Evolutionary conservation across 129 eudicot species (phyloP).

Genomic region (Gnaphalium uliginosum): DNA sequence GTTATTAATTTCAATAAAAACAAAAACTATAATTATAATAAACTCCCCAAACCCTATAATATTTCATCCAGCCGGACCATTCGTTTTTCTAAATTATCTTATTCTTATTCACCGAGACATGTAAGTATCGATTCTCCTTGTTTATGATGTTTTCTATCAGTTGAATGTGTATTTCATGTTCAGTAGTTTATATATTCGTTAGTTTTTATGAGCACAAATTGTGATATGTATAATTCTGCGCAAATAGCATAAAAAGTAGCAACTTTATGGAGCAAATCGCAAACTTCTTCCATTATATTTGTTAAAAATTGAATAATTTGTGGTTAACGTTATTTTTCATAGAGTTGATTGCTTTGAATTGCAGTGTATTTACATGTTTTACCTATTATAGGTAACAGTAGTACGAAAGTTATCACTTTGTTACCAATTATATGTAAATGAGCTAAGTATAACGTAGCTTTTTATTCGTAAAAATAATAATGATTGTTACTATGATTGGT

Average conservation of each 20-base stretch:
- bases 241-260: too few relatives aligned
- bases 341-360: too few relatives aligned
- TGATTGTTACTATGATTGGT: neutral
- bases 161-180: too few relatives aligned
- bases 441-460: neutral
- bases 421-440: too few relatives aligned
- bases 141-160: neutral
- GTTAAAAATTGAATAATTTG: too few relatives aligned
- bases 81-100: slow-evolving; percentile 19
- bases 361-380: too few relatives aligned
- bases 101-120: neutral
- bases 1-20: neutral
- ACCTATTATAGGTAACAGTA: too few relatives aligned
- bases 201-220: neutral
- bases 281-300: too few relatives aligned
- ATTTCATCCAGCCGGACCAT: slow-evolving; percentile 22
- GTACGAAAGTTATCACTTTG: too few relatives aligned
- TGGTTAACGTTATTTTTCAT: too few relatives aligned
- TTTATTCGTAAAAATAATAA: neutral
- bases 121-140: slow-evolving; percentile 10
- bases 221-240: neutral
- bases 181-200: neutral
- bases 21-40: neutral
- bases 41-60: slow-evolving; percentile 26
- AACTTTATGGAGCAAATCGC: too few relatives aligned